phyloP scores from a whole-genome alignment of 306 rosid species.

The Ormosia emarginata region DNA sequence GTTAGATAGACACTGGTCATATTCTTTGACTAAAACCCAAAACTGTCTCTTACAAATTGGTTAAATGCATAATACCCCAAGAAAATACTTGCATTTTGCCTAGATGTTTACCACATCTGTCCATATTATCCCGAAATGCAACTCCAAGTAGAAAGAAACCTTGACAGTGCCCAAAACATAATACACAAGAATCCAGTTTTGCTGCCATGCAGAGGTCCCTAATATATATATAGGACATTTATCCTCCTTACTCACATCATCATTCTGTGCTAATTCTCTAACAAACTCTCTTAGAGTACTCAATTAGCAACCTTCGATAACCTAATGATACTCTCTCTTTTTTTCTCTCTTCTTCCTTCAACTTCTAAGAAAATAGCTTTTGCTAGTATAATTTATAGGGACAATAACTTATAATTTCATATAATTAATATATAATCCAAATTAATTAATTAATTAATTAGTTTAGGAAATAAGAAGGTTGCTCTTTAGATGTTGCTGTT shows the following conservation, averaged over 20 bases:
- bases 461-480: too few species aligned
- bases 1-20: neutral
- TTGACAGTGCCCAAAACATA: conserved; percentile 37
- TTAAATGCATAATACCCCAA: conserved; percentile 1
- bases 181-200: conserved; percentile 19
- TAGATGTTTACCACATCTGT: conserved; percentile 21
- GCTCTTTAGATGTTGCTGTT: too few species aligned
- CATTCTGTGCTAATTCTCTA: neutral
- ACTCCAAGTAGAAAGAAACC: conserved; percentile 24
- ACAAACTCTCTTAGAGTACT: neutral
- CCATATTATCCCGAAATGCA: conserved; percentile 29
- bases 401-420: too few species aligned
- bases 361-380: neutral
- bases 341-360: neutral
- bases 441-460: too few species aligned
- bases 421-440: too few species aligned
- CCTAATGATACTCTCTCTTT: neutral
- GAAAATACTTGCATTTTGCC: neutral
- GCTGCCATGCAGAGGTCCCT: neutral
- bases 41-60: conserved; percentile 1
- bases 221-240: neutral
- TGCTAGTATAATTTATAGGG: neutral
- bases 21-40: neutral
- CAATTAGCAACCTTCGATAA: neutral
- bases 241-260: neutral